Evolutionary conservation across 2,329 filamentous ascomycete species (phyloP), one percentile per base, ranked within the genome.

Genomic region (Fusarium begoniae): DNA sequence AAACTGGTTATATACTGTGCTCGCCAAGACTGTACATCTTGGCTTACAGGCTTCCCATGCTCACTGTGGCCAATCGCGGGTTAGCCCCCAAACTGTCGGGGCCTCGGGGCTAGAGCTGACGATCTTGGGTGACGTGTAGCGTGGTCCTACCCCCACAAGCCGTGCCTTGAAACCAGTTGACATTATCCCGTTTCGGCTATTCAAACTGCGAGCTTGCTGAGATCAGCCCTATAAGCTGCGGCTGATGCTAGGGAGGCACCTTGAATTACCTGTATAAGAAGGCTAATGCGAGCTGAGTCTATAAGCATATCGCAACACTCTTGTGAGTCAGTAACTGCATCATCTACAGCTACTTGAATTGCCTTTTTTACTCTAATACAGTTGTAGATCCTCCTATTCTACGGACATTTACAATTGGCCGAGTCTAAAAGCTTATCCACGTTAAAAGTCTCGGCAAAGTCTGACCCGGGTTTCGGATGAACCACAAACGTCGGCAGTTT

Each of bases 101-200:
- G 51, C 22, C 10, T n/a, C 14, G 41, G 55, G 48, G 37, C 48
- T 40, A n/a, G 7, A 61, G 48, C n/a, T 55, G 51, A 55, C 51
- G 51, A 40, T 53, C 50, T 24, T 55, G 10, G 26, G 37, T 61
- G 37, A 61, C 47, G 58, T 43, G 38, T 57, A 43, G 37, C 51
- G 24, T 13, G 35, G 20, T 17, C 13, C 22, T 2, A 8, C 24
- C 35, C 45, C 44, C 50, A 44, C 38, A 24, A 24, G 7, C 30
- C 51, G 13, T 47, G 53, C 53, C 43, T 41, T 60, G 60, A 41
- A 43, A 57, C 28, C 41, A 43, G 48, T 28, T 28, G 30, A 30
- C 20, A 22, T 43, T 48, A 24, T 40, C 53, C 41, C 28, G 17
- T 59, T 63, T 48, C 10, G 18, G 54, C 17, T 48, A 60, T 60